phyloP scores from a whole-genome alignment of 371 early-diverging fungal genomes.

The Syncephalis fuscata region DNA sequence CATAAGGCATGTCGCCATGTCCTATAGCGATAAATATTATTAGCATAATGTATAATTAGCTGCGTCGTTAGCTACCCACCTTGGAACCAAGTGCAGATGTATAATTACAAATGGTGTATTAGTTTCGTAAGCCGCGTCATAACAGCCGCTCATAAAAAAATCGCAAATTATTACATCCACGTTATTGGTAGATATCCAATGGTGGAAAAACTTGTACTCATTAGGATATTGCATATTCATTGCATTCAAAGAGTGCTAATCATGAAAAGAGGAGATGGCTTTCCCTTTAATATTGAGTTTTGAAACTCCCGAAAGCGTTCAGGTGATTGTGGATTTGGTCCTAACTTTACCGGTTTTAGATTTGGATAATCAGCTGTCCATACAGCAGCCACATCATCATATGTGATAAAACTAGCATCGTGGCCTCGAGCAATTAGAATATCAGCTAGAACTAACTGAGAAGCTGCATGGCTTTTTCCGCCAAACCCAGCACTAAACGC shows the following conservation, averaged over 20 bases:
- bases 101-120: neutral
- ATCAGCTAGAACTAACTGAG: neutral
- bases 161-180: conserved; percentile 4
- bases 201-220: too few relatives aligned
- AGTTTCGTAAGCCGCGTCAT: conserved; percentile 2
- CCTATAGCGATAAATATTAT: neutral
- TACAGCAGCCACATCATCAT: too few relatives aligned
- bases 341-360: too few relatives aligned
- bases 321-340: too few relatives aligned
- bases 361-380: too few relatives aligned
- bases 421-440: neutral
- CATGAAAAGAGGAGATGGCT: too few relatives aligned
- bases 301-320: too few relatives aligned
- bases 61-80: neutral
- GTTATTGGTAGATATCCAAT: neutral
- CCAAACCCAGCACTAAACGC: neutral
- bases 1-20: neutral
- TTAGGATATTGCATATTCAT: too few relatives aligned
- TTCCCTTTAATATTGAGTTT: too few relatives aligned
- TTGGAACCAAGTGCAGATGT: neutral
- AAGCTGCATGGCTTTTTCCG: neutral
- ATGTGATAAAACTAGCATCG: neutral
- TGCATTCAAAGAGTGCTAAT: too few relatives aligned
- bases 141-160: conserved; percentile 1
- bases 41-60: neutral